These are phyloP conservation scores for Apocynum venetum DNA, from an alignment of 257 asterid genomes.

Conservation along the genomic window DNA sequence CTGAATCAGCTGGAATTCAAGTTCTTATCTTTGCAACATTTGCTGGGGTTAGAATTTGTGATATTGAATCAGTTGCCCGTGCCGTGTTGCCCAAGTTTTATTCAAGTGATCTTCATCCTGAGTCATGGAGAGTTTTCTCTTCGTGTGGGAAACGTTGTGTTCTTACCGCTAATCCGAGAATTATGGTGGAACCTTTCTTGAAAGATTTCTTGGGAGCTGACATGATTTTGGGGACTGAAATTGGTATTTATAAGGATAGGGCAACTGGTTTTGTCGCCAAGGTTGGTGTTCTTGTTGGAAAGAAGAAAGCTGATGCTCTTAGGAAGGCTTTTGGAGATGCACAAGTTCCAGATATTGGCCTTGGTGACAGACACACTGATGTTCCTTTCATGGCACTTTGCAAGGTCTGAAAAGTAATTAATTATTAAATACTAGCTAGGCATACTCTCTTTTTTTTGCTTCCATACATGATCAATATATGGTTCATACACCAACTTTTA, in stretches of 20 bases:
- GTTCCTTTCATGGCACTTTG: conserved; percentile 50
- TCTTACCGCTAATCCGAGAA: conserved; percentile 54
- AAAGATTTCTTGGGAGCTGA: conserved; percentile 56
- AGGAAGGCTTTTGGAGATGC: conserved; percentile 43
- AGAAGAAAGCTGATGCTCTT: conserved; percentile 41
- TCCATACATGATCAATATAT: too few relatives aligned
- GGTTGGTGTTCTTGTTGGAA: conserved; percentile 54
- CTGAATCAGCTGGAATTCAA: conserved; percentile 55
- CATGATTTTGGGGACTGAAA: conserved; percentile 60
- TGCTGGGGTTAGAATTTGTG: conserved; percentile 34
- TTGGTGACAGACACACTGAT: conserved; percentile 57
- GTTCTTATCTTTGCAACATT: conserved; percentile 44
- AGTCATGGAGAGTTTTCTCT: conserved; percentile 56
- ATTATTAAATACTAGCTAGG: too few relatives aligned
- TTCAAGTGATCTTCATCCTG: conserved; percentile 44
- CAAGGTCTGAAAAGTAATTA: conserved; percentile 28
- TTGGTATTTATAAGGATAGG: conserved; percentile 37
- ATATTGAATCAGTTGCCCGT: conserved; percentile 49
- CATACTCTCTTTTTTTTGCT: too few relatives aligned
- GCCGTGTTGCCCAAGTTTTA: conserved; percentile 58
- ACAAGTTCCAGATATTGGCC: conserved; percentile 45
- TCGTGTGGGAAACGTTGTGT: conserved; percentile 56
- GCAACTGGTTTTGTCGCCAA: conserved; percentile 50
- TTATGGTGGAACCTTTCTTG: conserved; percentile 63
- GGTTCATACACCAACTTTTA: too few relatives aligned